Percentiles rank a stretch among this genome's conserved stretches.
phyloP scores from a whole-genome alignment of 2,329 filamentous ascomycete genomes.

The Xylaria multiplex region DNA sequence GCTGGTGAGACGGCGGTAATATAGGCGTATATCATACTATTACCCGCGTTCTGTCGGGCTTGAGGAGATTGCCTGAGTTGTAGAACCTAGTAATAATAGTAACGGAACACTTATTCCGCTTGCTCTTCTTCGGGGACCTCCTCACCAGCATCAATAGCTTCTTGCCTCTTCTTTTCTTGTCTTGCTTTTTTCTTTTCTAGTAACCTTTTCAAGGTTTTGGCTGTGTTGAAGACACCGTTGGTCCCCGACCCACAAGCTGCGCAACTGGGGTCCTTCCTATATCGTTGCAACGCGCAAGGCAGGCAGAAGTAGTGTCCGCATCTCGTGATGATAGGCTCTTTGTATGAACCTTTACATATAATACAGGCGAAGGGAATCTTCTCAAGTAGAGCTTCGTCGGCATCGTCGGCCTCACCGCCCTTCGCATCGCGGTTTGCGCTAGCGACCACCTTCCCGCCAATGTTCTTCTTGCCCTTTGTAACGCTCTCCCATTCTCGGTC shows the following conservation, averaged over 20 bases:
- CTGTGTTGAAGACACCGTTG: conserved; percentile 87
- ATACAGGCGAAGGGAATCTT: conserved; percentile 91
- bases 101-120: conserved; percentile 29
- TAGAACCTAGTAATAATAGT: background rate
- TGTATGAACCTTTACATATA: conserved; percentile 83
- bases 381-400: conserved; percentile 78
- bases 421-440: conserved; percentile 62
- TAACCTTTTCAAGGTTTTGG: conserved; percentile 83
- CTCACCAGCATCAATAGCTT: conserved; percentile 62
- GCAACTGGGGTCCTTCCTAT: conserved; percentile 86
- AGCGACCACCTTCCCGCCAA: conserved; percentile 69
- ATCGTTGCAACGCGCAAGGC: conserved; percentile 84
- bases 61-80: background rate
- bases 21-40: background rate
- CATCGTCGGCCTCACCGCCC: conserved; percentile 58
- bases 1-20: background rate
- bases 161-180: conserved; percentile 66
- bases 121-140: conserved; percentile 57
- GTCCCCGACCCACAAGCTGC: conserved; percentile 87
- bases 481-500: conserved; percentile 93
- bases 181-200: conserved; percentile 77
- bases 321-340: conserved; percentile 82
- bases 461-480: conserved; percentile 74
- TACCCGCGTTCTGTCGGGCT: background rate
- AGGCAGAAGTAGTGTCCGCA: conserved; percentile 98